phyloP scores from a whole-genome alignment of 2,329 filamentous ascomycete genomes.

The Aspergillus transmontanensis region DNA sequence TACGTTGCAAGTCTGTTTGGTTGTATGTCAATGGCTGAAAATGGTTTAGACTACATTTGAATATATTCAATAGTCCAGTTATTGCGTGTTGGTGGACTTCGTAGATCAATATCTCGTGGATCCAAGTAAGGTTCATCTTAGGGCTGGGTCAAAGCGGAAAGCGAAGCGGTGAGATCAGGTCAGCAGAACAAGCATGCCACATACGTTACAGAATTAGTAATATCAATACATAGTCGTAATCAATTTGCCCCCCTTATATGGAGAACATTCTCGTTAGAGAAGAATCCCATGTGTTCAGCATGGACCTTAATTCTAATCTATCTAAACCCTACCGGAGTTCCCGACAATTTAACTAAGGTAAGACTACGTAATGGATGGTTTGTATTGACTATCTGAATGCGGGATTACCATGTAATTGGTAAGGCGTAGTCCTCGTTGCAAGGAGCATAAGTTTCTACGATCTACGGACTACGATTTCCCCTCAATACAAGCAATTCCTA shows the following conservation, averaged over 20 bases:
- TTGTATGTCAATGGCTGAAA: not conserved
- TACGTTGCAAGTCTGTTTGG: not conserved
- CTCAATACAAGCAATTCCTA: not conserved
- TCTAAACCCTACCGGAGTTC: not conserved
- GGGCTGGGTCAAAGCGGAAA: not conserved
- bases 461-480: not conserved
- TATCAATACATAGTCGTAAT: not conserved
- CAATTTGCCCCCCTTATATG: not conserved
- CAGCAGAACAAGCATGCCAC: not conserved
- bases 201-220: not conserved
- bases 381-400: not conserved
- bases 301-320: not conserved
- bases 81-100: not conserved
- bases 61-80: not conserved
- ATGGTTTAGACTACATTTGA: not conserved
- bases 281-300: slow-evolving; percentile 1
- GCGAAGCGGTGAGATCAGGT: not conserved
- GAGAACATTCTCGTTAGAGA: not conserved
- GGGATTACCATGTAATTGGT: not conserved
- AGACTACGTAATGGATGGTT: not conserved
- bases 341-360: not conserved
- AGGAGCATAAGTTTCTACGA: not conserved
- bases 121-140: not conserved
- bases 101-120: not conserved
- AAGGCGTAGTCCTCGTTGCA: not conserved